Conservation (phyloP, 2,329 filamentous ascomycete species). For the Lachnellula cervina region DNA sequence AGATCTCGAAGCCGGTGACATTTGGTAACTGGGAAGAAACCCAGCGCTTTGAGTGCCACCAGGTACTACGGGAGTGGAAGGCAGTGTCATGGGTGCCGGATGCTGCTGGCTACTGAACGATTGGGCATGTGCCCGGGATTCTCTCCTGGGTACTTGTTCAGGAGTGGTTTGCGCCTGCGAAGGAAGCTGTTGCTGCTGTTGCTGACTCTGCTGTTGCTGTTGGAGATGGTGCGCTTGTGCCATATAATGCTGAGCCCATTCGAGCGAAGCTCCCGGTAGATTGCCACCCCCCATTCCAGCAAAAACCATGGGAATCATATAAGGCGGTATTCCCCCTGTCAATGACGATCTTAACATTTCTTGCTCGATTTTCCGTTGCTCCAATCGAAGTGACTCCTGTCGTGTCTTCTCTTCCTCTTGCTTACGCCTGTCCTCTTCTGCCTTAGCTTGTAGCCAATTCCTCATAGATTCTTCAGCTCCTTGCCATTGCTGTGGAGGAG, state of each 20-base stretch:
- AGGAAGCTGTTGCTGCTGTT: constrained; percentile 37
- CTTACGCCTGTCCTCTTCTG: constrained; percentile 67
- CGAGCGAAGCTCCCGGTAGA: constrained; percentile 55
- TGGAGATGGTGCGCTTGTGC: constrained; percentile 47
- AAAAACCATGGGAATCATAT: constrained; percentile 71
- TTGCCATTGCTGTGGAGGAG: constrained; percentile 61
- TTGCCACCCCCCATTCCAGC: constrained; percentile 63
- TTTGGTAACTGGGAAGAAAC: constrained; percentile 30
- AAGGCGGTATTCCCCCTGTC: constrained; percentile 64
- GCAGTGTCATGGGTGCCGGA: constrained; percentile 25
- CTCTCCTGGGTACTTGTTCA: constrained; percentile 50
- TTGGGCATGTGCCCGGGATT: constrained; percentile 38
- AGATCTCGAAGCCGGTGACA: constrained; percentile 31
- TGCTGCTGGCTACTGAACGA: constrained; percentile 23
- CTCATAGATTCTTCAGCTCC: constrained; percentile 66
- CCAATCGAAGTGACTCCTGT: constrained; percentile 60
- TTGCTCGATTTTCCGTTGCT: constrained; percentile 68
- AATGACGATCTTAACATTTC: constrained; percentile 67
- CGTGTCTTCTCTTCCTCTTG: constrained; percentile 68
- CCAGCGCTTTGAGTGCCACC: constrained; percentile 18
- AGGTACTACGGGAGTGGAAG: constrained; percentile 28
- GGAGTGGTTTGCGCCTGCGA: constrained; percentile 47
- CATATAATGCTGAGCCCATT: constrained; percentile 65
- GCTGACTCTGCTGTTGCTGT: constrained; percentile 29
- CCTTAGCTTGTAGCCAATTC: constrained; percentile 64